Evolutionary conservation across 331 rosid species (phyloP).

Genomic region (Dryas integrifolia): DNA sequence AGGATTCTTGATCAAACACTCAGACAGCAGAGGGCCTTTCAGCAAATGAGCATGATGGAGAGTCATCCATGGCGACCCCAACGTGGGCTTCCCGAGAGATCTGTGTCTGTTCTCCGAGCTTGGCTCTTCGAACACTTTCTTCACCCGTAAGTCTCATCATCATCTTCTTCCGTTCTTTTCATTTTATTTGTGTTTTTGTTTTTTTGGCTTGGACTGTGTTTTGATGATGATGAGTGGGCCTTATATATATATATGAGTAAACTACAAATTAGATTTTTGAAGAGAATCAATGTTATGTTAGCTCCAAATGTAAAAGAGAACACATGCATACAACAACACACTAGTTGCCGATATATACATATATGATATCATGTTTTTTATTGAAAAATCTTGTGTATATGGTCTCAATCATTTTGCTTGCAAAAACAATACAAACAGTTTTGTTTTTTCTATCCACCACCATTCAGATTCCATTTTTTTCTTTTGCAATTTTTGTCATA

Average conservation of each 20-base stretch:
- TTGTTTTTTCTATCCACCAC: conserved; percentile 54
- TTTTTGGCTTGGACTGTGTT: background rate
- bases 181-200: background rate
- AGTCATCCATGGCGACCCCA: conserved; percentile 98
- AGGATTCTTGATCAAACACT: conserved; percentile 63
- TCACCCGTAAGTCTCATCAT: conserved; percentile 59
- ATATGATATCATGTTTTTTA: too few species aligned
- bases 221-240: background rate
- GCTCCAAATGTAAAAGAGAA: conserved; percentile 4
- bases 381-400: background rate
- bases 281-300: conserved; percentile 48
- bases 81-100: conserved; percentile 94
- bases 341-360: conserved; percentile 14
- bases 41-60: conserved; percentile 83
- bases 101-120: conserved; percentile 87
- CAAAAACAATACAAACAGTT: conserved; percentile 34
- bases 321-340: conserved; percentile 25
- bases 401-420: conserved; percentile 36
- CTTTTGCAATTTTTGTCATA: conserved; percentile 30
- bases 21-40: conserved; percentile 80
- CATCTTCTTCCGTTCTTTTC: conserved; percentile 2
- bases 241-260: conserved; percentile 18
- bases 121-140: conserved; percentile 99
- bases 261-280: conserved; percentile 34
- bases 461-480: conserved; percentile 57